These are phyloP conservation scores for Cinchona pubescens DNA, from an alignment of 257 asterid species.

Conservation along the genomic window DNA sequence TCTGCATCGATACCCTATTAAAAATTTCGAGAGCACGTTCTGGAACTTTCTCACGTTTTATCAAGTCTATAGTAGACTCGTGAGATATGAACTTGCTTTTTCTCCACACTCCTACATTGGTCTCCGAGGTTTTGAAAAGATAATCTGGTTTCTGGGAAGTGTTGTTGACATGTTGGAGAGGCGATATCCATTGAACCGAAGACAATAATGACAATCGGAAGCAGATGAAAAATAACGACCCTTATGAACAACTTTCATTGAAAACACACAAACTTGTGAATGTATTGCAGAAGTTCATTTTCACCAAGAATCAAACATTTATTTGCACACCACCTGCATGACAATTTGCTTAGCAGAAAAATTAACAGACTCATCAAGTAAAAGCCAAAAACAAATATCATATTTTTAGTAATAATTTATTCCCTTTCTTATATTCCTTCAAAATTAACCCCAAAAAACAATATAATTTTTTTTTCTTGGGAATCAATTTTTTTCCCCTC, in stretches of 20 bases:
- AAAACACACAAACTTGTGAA: not conserved
- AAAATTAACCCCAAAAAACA: too few relatives aligned
- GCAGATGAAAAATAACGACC: constrained; percentile 31
- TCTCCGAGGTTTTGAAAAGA: constrained; percentile 28
- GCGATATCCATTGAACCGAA: constrained; percentile 49
- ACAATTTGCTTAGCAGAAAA: not conserved
- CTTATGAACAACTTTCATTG: constrained; percentile 25
- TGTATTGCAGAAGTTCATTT: not conserved
- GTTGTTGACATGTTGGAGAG: constrained; percentile 29
- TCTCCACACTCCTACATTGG: constrained; percentile 26
- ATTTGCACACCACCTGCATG: not conserved
- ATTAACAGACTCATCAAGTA: too few relatives aligned
- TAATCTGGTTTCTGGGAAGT: constrained; percentile 25
- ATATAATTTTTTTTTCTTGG: too few relatives aligned
- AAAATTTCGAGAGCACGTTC: constrained; percentile 60
- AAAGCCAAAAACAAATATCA: too few relatives aligned
- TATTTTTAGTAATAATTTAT: too few relatives aligned
- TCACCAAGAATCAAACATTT: not conserved
- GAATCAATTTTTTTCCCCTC: not conserved
- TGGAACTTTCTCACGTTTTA: constrained; percentile 60
- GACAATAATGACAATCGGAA: constrained; percentile 36
- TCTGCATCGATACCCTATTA: constrained; percentile 58
- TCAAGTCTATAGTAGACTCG: constrained; percentile 47
- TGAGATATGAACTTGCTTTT: constrained; percentile 58
- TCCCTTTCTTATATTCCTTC: too few relatives aligned